Base-by-base conservation (phyloP, 148 eudicot genomes). In the Rhododendron kiyosumense region DNA sequence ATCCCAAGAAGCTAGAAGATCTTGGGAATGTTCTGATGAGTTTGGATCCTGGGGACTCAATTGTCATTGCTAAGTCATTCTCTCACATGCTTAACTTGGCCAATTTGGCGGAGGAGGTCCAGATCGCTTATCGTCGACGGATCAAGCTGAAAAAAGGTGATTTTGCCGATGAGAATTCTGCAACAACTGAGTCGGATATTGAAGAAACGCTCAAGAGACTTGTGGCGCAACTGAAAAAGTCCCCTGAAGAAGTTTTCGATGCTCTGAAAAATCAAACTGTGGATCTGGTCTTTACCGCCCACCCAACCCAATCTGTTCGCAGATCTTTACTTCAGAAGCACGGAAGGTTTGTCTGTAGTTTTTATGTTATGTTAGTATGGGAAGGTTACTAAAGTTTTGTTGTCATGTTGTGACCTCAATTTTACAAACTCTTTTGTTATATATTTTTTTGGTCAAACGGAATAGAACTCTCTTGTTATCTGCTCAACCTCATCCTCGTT, bases 71-170 rank as follows among this genome's bases (percentile, higher is more conserved):
- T 1, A 96, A 96, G 88, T 90, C 98, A 6, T 96, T 96, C 86
- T 91, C 99, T 45, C 92, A 96, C 91, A 96, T 96, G 99, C 99
- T 96, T 90, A 96, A 90, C 94, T 91, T 96, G 92, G 99, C 98
- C 78, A 94, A 95, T 85, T 86, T 95, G 93, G 98, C 98, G 2
- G 98, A 94, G 91, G 96, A 95, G 86, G 99, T 96, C 86, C 98
- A 96, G 94, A 94, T 94, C 80, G 98, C 98, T 75, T 88, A 93
- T 26, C 94, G 96, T 14, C 92, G 99, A 65, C 83, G 98, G 88
- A 95, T 88, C 75, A 95, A 96, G 88, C 86, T 89, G 88, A 96
- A 95, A 85, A 96, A 95, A 88, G 97, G 98, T 10, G 98, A 94
- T 85, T 96, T 94, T 82, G 90, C 86, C 14, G 99, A 96, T 90